A percentile compares a stretch with the other conserved stretches of the same genome.
phyloP scores from a whole-genome alignment of 2,329 filamentous ascomycete species.

The Clonostachys rosea region DNA sequence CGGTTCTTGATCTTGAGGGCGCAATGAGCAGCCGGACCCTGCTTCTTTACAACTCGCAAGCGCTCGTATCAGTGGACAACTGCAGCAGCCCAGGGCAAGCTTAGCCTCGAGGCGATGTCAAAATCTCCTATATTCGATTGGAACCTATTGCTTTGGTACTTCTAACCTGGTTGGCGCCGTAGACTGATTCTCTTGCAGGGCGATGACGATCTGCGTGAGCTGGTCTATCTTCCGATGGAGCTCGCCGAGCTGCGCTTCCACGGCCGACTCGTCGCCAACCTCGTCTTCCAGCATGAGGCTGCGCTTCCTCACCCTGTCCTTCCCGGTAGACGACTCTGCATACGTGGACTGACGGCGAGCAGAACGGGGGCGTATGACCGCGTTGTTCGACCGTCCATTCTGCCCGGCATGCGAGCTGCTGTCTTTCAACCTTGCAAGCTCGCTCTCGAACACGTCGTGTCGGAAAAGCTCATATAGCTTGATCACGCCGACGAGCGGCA shows the following conservation, averaged over 20 bases:
- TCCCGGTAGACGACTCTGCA: neutral
- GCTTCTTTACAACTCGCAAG: too few species aligned
- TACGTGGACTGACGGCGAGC: constrained; percentile 7
- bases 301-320: neutral
- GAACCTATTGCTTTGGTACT: too few species aligned
- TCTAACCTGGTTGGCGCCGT: neutral
- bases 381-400: constrained; percentile 11
- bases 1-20: too few species aligned
- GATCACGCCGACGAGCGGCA: constrained; percentile 67
- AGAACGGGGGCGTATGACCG: constrained; percentile 6
- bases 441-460: constrained; percentile 29
- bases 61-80: too few species aligned
- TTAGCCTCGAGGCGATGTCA: too few species aligned
- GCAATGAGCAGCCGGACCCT: too few species aligned
- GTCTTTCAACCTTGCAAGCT: constrained; percentile 44
- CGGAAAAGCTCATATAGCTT: constrained; percentile 58
- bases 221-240: constrained; percentile 1
- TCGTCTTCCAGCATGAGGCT: neutral
- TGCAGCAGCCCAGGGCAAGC: too few species aligned
- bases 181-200: neutral
- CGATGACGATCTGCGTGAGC: constrained; percentile 1
- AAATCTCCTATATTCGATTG: too few species aligned
- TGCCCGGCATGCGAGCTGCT: constrained; percentile 22
- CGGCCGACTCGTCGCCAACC: neutral
- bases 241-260: neutral